These are phyloP conservation scores for Jamesozyma spencerorum DNA, from an alignment of 805 yeast genomes.

Conservation along the genomic window DNA sequence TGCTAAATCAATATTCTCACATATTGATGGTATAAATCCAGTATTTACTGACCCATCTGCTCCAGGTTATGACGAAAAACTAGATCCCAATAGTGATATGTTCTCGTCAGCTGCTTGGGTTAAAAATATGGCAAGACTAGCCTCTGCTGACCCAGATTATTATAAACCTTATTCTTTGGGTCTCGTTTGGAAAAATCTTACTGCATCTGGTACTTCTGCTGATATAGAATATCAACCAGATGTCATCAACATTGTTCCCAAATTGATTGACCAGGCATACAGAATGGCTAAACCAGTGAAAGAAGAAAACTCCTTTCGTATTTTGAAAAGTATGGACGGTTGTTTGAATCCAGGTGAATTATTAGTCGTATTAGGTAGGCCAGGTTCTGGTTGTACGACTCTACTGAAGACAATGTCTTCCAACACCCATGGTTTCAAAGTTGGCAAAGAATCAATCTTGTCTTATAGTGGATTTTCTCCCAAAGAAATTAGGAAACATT, in stretches of 20 bases:
- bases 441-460: slow-evolving; percentile 37
- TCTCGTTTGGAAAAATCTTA: slow-evolving; percentile 46
- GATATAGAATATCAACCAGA: slow-evolving; percentile 62
- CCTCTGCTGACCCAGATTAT: slow-evolving; percentile 48
- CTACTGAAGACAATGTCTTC: slow-evolving; percentile 47
- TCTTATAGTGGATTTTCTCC: slow-evolving; percentile 43
- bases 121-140: slow-evolving; percentile 44
- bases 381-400: slow-evolving; percentile 67
- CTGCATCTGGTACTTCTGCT: slow-evolving; percentile 52
- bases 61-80: slow-evolving; percentile 32
- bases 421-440: slow-evolving; percentile 46
- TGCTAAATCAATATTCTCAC: slow-evolving; percentile 6
- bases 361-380: slow-evolving; percentile 69
- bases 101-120: slow-evolving; percentile 59
- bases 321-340: slow-evolving; percentile 48
- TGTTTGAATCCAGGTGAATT: slow-evolving; percentile 53
- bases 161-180: slow-evolving; percentile 51
- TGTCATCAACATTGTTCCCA: slow-evolving; percentile 36
- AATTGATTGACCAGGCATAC: slow-evolving; percentile 12
- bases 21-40: slow-evolving; percentile 15
- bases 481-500: slow-evolving; percentile 36
- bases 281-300: slow-evolving; percentile 13
- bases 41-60: slow-evolving; percentile 9
- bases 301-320: slow-evolving; percentile 32
- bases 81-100: slow-evolving; percentile 50